phyloP scores from a whole-genome alignment of 495 filamentous ascomycete genomes.

The Parmelia sp. region DNA sequence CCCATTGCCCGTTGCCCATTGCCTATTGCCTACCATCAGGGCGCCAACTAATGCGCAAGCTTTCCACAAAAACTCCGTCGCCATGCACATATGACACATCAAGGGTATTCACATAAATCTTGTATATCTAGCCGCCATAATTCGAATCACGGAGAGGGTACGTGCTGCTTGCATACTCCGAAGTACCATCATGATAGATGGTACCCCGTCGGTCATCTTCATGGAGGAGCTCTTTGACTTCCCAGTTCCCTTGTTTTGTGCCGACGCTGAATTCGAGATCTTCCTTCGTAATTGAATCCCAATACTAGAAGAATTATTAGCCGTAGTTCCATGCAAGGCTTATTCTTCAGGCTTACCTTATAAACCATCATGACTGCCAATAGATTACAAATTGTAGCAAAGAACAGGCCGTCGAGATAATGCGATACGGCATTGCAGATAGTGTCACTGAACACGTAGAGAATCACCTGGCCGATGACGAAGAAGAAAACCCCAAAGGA shows the following conservation, averaged over 20 bases:
- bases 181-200: slow-evolving; percentile 61
- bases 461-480: slow-evolving; percentile 82
- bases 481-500: slow-evolving; percentile 90
- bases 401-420: slow-evolving; percentile 92
- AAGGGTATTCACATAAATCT: background rate
- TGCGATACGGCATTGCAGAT: slow-evolving; percentile 85
- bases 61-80: background rate
- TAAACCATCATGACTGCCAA: slow-evolving; percentile 99
- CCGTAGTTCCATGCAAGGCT: slow-evolving; percentile 11
- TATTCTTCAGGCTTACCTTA: slow-evolving; percentile 57
- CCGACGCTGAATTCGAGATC: slow-evolving; percentile 98
- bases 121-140: slow-evolving; percentile 23
- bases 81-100: background rate
- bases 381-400: slow-evolving; percentile 89
- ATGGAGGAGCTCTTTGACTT: slow-evolving; percentile 89
- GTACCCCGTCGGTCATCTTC: slow-evolving; percentile 81
- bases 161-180: slow-evolving; percentile 55
- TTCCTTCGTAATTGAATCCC: slow-evolving; percentile 98
- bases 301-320: slow-evolving; percentile 58
- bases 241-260: slow-evolving; percentile 92
- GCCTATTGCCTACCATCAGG: background rate
- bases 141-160: slow-evolving; percentile 44
- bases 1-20: background rate
- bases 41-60: slow-evolving; percentile 1
- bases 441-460: slow-evolving; percentile 80